Base-by-base conservation (phyloP, 805 yeast genomes). In the Candida golubevii region DNA sequence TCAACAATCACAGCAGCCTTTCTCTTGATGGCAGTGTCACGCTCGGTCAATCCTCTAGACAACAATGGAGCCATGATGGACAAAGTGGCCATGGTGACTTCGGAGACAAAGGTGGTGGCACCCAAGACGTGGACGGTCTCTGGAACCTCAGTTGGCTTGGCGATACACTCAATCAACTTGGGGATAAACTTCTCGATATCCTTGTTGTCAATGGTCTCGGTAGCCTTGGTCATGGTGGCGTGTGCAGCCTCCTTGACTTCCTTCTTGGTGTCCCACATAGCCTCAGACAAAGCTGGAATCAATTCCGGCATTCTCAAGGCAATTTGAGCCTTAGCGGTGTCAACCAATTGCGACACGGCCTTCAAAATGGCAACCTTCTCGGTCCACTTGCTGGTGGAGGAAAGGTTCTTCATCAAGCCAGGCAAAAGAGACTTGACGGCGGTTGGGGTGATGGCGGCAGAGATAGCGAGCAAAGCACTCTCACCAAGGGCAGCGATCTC, bases 211-310 rank as follows among this genome's bases (percentile, higher is more conserved):
- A 93, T 91, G 66, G 98, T 89, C 74, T 90, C 93, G 63, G 99
- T 93, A 60, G 96, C 83, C 76, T 88, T 88, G 73, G 90, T 80
- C 82, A 93, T 89, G 72, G 98, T 88, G 63, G 83, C 83, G 61
- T 93, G 86, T 56, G 99, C 98, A 69, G 95, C 96, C 60, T 78
- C 80, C 85, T 93, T 93, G 69, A 93, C 99, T 67, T 93, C 98
- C 75, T 80, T 79, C 84, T 93, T 93, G 75, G 99, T 93, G 77
- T 93, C 99, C 99, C 99, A 93, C 98, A 93, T 93, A 64, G 97
- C 88, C 80, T 93, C 99, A 61, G 99, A 93, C 64, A 93, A 78
- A 58, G 85, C 93, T 73, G 99, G 99, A 65, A 93, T 91, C 71
- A 93, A 83, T 80, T 93, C 98, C 65, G 98, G 96, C 98, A 93